Percentiles rank a stretch among this genome's conserved stretches.
These are phyloP conservation scores for Metschnikowia chrysomelidarum DNA, from an alignment of 805 yeast genomes.

Conservation along the genomic window DNA sequence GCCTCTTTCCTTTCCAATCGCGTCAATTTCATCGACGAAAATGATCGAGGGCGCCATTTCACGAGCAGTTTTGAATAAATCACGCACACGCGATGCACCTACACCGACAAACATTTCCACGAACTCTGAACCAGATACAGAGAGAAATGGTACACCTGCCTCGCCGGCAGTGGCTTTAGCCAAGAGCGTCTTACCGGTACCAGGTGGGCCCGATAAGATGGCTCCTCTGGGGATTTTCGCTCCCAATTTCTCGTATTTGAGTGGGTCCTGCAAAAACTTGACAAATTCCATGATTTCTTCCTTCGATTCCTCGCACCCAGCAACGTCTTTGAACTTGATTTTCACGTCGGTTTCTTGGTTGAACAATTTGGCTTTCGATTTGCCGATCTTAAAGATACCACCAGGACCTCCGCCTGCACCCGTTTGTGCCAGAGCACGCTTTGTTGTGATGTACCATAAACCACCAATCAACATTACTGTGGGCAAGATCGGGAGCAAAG, in stretches of 20 bases:
- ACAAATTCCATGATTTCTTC: conserved; percentile 98
- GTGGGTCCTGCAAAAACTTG: conserved; percentile 84
- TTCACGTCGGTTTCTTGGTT: conserved; percentile 90
- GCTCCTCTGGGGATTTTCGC: conserved; percentile 99
- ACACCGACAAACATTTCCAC: conserved; percentile 99
- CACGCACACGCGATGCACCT: conserved; percentile 98
- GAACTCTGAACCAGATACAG: conserved; percentile 96
- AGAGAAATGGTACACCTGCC: conserved; percentile 95
- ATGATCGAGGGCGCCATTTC: conserved; percentile 92
- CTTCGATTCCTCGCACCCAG: conserved; percentile 96
- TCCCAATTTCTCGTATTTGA: conserved; percentile 86
- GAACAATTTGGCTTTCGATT: conserved; percentile 86
- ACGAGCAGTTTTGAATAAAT: conserved; percentile 87
- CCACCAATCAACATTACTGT: conserved; percentile 81
- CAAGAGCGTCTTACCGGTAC: conserved; percentile 95
- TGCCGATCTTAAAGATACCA: conserved; percentile 81
- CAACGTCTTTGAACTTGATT: conserved; percentile 89
- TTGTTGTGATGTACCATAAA: conserved; percentile 59
- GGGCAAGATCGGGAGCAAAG: conserved; percentile 72
- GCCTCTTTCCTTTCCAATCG: conserved; percentile 92
- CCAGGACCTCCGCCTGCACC: conserved; percentile 67
- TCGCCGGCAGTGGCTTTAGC: conserved; percentile 99
- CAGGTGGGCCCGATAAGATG: conserved; percentile 96
- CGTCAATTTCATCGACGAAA: conserved; percentile 98
- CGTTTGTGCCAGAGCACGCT: conserved; percentile 47